Evolutionary conservation across 1,284 basidiomycete species (phyloP).

Genomic region (Cutaneotrichosporon arboriforme): DNA sequence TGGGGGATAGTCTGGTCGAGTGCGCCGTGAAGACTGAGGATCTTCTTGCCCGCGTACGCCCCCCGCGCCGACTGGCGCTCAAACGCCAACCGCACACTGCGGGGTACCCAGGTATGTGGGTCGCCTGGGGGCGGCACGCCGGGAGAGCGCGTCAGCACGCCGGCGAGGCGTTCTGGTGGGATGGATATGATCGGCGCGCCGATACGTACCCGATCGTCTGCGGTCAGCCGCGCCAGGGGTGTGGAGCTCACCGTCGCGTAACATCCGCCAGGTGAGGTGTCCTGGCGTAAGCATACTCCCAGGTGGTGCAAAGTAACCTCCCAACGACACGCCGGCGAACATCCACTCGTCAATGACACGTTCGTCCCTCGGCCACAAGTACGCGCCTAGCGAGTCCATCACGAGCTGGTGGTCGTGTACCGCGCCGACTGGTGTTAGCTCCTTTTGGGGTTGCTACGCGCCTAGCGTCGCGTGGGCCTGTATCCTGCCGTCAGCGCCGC

Average conservation of each 20-base stretch:
- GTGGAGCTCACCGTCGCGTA: conserved; percentile 8
- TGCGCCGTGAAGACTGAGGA: conserved; percentile 61
- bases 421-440: conserved; percentile 6
- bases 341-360: conserved; percentile 63
- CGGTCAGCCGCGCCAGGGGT: not conserved
- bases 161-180: conserved; percentile 3
- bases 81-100: not conserved
- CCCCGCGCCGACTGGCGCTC: conserved; percentile 45
- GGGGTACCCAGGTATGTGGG: conserved; percentile 28
- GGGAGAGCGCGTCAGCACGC: conserved; percentile 55
- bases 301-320: conserved; percentile 33
- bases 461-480: conserved; percentile 1
- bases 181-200: conserved; percentile 8
- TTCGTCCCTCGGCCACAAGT: conserved; percentile 70
- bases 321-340: conserved; percentile 51
- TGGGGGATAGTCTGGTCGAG: conserved; percentile 42
- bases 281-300: not conserved
- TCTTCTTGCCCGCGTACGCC: conserved; percentile 62
- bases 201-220: conserved; percentile 51
- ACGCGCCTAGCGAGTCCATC: conserved; percentile 71
- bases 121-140: conserved; percentile 41
- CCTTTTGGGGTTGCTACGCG: not conserved
- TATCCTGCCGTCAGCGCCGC: not conserved
- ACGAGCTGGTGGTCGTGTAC: conserved; percentile 66
- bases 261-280: conserved; percentile 10